Conservation (phyloP, 1,284 basidiomycete species). For the Puccinia polysora region DNA sequence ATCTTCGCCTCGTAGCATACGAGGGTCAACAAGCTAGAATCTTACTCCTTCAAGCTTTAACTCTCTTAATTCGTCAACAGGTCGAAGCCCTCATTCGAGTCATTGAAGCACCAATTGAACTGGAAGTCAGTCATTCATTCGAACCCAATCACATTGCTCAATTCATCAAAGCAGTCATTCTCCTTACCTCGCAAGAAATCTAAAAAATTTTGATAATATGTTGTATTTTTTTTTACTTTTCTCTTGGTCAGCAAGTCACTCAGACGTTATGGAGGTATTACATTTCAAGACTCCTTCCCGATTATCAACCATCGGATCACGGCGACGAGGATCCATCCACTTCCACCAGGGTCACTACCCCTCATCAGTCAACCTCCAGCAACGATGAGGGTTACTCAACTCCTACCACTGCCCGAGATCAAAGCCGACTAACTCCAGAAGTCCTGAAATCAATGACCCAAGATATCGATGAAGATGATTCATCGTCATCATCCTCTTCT, state of each 20-base stretch:
- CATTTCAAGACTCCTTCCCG: constrained; percentile 4
- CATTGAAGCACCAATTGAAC: constrained; percentile 7
- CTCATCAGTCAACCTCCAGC: neutral
- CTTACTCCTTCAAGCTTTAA: constrained; percentile 23
- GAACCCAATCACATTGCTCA: too few species aligned
- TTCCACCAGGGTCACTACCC: neutral
- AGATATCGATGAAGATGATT: constrained; percentile 1
- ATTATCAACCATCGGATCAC: too few species aligned
- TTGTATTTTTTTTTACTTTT: too few species aligned
- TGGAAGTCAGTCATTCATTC: constrained; percentile 25
- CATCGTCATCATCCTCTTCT: neutral
- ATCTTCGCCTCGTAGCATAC: constrained; percentile 12
- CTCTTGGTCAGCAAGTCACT: constrained; percentile 17
- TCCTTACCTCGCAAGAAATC: too few species aligned
- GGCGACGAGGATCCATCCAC: neutral
- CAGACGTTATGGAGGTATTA: constrained; percentile 24
- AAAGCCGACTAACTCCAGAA: constrained; percentile 28
- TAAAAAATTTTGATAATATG: too few species aligned
- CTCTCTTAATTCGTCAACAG: constrained; percentile 36
- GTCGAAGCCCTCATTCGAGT: constrained; percentile 19
- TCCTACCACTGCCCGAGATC: neutral
- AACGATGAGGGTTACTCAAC: constrained; percentile 1
- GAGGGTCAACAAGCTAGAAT: constrained; percentile 19
- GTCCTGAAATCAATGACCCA: constrained; percentile 28
- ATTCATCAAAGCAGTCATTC: too few species aligned